Evolutionary conservation across 208 protist genomes (phyloP).

Genomic region (Giardia duodenalis): DNA sequence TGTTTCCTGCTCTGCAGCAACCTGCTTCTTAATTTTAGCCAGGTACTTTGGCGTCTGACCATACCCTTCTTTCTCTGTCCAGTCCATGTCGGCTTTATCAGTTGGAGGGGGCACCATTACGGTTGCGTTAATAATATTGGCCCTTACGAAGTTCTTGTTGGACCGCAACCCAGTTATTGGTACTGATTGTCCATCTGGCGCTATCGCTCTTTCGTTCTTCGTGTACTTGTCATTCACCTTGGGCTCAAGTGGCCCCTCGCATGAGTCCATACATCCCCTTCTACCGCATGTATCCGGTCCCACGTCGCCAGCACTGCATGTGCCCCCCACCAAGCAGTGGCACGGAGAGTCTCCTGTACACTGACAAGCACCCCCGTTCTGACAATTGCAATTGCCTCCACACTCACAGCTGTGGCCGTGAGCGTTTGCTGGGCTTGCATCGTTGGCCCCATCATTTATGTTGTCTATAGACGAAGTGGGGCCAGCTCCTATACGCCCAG

Average conservation of each 20-base stretch:
- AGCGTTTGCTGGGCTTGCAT: too few species aligned
- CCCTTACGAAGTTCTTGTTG: not conserved
- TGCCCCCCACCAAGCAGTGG: not conserved
- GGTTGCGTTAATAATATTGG: not conserved
- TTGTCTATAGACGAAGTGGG: not conserved
- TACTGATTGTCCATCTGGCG: not conserved
- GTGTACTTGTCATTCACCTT: not conserved
- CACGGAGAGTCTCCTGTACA: not conserved
- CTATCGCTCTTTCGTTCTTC: not conserved
- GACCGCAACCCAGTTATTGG: conserved; percentile 19
- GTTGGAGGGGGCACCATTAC: conserved; percentile 1
- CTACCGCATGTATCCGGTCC: not conserved
- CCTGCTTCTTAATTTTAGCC: not conserved
- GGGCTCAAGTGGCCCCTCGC: not conserved
- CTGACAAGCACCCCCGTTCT: not conserved
- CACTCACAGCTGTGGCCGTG: not conserved
- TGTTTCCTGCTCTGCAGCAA: not conserved
- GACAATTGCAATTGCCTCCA: not conserved
- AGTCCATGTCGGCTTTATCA: not conserved
- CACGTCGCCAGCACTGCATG: not conserved
- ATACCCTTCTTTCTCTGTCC: not conserved
- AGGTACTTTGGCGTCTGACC: not conserved
- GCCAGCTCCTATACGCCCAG: too few species aligned
- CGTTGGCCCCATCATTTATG: too few species aligned
- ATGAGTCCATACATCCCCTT: not conserved